Base-by-base conservation (phyloP, 2,329 filamentous ascomycete genomes). In the Claviceps humidiphila region DNA sequence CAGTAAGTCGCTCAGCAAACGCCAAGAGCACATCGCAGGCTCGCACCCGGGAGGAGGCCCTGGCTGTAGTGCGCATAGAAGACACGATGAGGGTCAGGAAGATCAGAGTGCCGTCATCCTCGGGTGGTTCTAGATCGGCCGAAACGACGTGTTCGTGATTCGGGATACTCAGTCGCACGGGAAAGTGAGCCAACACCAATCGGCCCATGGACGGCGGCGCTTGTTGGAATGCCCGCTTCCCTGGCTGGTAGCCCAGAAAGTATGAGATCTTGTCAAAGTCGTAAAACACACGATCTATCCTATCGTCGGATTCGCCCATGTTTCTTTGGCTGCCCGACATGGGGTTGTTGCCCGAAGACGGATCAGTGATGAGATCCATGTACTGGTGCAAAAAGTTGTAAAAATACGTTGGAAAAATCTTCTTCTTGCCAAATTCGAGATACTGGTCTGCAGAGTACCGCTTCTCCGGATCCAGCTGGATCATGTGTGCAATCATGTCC, bases 241-340 rank as follows among this genome's bases (percentile, higher is more conserved):
- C 74, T 44, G 82, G 74, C 30, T 80, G 78, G 55, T 89, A 89
- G 14, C 88, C 90, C 1, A 98, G 76, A 53, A 95, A 94, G 63
- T 94, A 95, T 0, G 91, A 89, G 50, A 98, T 95, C 66, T 97
- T 98, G 66, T 98, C 93, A 68, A 96, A 97, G 63, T 98, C 93
- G 59, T 87, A 81, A 63, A 87, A 97, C 1, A 98, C 84, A 44
- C 89, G 82, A 61, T 97, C 89, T 61, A 98, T 97, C 43, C 93
- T 81, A 58, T 96, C 89, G 66, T 98, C 93, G 1, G 89, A 83
- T 66, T 96, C 89, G 55, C 86, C 86, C 50, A 90, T 74, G 61
- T 90, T 94, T 57, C 79, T 81, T 39, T 61, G 58, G 11, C 80
- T 76, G 1, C 85, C 80, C 9, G 84, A 84, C 43, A 88, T 77